Percentiles rank a stretch among this genome's conserved stretches.
Evolutionary conservation across 2,329 filamentous ascomycete genomes (phyloP).

Genomic region (Kalmusia sp.): DNA sequence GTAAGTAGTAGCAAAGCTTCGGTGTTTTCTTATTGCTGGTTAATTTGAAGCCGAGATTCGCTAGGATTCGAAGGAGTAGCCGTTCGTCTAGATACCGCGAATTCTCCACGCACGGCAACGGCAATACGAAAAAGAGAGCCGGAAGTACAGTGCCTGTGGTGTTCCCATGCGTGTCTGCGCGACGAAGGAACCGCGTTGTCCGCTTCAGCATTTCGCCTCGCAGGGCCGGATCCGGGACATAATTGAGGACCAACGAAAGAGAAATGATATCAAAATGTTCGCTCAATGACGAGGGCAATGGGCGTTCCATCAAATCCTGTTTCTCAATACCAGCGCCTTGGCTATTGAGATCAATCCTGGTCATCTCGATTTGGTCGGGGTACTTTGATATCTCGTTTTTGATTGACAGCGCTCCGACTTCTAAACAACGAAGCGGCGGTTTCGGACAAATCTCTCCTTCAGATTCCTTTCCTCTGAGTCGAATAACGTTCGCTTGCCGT

Average conservation of each 20-base stretch:
- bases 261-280: slow-evolving; percentile 89
- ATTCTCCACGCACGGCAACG: slow-evolving; percentile 85
- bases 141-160: slow-evolving; percentile 52
- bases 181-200: slow-evolving; percentile 41
- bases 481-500: slow-evolving; percentile 33
- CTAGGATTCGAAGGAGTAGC: slow-evolving; percentile 76
- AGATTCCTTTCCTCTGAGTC: slow-evolving; percentile 11
- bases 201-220: slow-evolving; percentile 81
- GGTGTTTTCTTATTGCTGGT: slow-evolving; percentile 74
- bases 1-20: slow-evolving; percentile 91
- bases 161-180: slow-evolving; percentile 10
- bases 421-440: slow-evolving; percentile 70
- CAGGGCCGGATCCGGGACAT: slow-evolving; percentile 77
- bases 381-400: slow-evolving; percentile 81
- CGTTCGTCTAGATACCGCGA: slow-evolving; percentile 85
- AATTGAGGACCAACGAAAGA: slow-evolving; percentile 91
- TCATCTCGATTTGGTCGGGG: slow-evolving; percentile 71
- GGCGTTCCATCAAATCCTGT: slow-evolving; percentile 93
- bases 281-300: slow-evolving; percentile 66
- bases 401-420: slow-evolving; percentile 86
- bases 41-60: slow-evolving; percentile 73
- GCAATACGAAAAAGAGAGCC: slow-evolving; percentile 86
- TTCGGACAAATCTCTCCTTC: background rate
- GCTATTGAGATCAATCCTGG: slow-evolving; percentile 89
- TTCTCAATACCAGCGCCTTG: slow-evolving; percentile 81